Evolutionary conservation across 352 stramenopile genomes (phyloP).

Genomic region (Pythium rishiriense): DNA sequence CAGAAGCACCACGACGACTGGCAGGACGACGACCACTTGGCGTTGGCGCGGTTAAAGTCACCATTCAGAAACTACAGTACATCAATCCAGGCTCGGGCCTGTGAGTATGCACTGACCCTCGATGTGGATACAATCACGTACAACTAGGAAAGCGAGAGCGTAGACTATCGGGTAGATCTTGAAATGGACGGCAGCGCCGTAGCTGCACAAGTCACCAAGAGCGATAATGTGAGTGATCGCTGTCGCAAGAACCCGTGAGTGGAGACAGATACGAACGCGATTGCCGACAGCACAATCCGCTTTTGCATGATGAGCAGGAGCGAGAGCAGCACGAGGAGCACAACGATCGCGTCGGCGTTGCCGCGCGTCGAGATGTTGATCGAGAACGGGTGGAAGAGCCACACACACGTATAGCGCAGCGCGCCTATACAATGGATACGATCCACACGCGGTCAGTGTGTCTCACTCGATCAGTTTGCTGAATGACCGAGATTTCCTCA

Average conservation of each 20-base stretch:
- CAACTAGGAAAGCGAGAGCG: conserved; percentile 83
- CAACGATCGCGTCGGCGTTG: conserved; percentile 95
- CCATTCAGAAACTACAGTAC: conserved; percentile 63
- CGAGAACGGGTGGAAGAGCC: conserved; percentile 98
- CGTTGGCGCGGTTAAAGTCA: conserved; percentile 54
- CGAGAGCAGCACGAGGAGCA: conserved; percentile 92
- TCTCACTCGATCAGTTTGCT: neutral
- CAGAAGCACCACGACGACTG: conserved; percentile 58
- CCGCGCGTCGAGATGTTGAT: conserved; percentile 99
- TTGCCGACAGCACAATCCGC: conserved; percentile 63
- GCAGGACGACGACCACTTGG: conserved; percentile 46
- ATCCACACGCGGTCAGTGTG: neutral
- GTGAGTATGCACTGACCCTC: neutral
- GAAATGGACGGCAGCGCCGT: conserved; percentile 96
- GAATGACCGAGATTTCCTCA: conserved; percentile 1
- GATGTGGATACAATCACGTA: conserved; percentile 29
- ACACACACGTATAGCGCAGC: conserved; percentile 81
- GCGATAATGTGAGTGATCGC: no score
- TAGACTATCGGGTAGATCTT: conserved; percentile 99
- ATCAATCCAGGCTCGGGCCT: neutral
- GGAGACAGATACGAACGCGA: conserved; percentile 47
- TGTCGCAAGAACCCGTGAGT: no score
- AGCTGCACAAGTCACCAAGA: conserved; percentile 42
- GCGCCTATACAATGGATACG: conserved; percentile 34
- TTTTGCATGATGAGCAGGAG: conserved; percentile 85